These are phyloP conservation scores for Pinus tabuliformis DNA, from an alignment of 75 land plant species.

Conservation along the genomic window DNA sequence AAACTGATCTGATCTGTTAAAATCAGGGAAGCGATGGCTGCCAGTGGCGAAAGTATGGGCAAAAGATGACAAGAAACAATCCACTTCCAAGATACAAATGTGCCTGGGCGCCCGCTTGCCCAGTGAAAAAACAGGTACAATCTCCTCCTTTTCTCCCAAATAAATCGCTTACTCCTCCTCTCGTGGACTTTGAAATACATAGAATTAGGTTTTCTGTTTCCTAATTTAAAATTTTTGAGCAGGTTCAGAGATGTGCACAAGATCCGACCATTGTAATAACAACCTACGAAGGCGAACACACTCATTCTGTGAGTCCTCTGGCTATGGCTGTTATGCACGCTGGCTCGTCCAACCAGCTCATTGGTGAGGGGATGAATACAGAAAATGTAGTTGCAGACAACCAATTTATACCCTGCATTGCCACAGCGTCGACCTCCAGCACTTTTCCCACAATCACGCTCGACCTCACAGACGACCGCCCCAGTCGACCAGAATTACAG, in stretches of 20 bases:
- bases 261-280: background rate
- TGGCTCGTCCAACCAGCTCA: background rate
- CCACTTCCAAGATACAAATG: constrained; percentile 18
- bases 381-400: background rate
- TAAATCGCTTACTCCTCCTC: no score
- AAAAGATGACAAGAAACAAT: constrained; percentile 22
- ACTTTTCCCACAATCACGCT: constrained; percentile 4
- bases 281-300: background rate
- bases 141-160: no score
- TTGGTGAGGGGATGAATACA: background rate
- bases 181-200: no score
- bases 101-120: constrained; percentile 14
- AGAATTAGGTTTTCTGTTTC: no score
- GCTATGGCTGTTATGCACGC: background rate
- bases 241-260: background rate
- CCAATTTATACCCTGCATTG: constrained; percentile 1
- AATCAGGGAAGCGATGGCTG: constrained; percentile 15
- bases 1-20: background rate
- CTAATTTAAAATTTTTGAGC: no score
- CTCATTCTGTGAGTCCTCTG: background rate
- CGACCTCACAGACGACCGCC: background rate
- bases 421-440: background rate
- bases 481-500: background rate
- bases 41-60: constrained; percentile 31
- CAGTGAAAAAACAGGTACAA: constrained; percentile 21